These are phyloP conservation scores for Mortierella sp. DNA, from an alignment of 371 early-diverging fungal species.

Conservation along the genomic window DNA sequence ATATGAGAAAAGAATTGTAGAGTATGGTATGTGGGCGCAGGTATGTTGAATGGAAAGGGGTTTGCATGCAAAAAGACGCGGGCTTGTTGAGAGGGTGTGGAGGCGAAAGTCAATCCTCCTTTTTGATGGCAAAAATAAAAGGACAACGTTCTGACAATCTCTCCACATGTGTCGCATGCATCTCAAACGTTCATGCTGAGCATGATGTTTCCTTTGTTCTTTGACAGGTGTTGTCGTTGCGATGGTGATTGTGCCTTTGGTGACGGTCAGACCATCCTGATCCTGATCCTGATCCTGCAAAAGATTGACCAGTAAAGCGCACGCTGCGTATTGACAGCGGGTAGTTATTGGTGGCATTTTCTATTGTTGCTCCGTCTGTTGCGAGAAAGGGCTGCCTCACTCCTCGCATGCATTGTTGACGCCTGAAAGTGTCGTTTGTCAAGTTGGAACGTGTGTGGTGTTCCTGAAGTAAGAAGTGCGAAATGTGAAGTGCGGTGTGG, in stretches of 20 bases:
- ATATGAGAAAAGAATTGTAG: no score
- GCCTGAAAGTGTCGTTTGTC: no score
- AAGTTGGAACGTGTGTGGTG: no score
- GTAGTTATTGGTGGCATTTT: no score
- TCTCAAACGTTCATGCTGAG: background rate
- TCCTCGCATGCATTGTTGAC: no score
- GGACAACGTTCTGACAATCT: background rate
- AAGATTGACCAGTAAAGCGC: no score
- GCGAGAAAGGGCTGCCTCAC: no score
- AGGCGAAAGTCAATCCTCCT: background rate
- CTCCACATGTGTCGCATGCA: background rate
- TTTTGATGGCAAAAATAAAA: background rate
- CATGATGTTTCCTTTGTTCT: background rate
- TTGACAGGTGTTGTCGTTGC: background rate
- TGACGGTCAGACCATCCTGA: background rate
- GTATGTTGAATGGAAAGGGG: background rate
- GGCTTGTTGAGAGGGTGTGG: background rate
- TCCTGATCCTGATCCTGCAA: background rate
- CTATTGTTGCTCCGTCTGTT: no score
- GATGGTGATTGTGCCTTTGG: background rate
- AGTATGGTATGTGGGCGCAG: background rate
- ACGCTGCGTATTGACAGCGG: no score
- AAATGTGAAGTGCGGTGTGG: no score
- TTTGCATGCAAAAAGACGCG: background rate
- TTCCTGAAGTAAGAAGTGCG: no score